Percentiles rank a stretch among this genome's conserved stretches.
Conservation (phyloP, 768 basidiomycete genomes). For the Scleroderma bovista region DNA sequence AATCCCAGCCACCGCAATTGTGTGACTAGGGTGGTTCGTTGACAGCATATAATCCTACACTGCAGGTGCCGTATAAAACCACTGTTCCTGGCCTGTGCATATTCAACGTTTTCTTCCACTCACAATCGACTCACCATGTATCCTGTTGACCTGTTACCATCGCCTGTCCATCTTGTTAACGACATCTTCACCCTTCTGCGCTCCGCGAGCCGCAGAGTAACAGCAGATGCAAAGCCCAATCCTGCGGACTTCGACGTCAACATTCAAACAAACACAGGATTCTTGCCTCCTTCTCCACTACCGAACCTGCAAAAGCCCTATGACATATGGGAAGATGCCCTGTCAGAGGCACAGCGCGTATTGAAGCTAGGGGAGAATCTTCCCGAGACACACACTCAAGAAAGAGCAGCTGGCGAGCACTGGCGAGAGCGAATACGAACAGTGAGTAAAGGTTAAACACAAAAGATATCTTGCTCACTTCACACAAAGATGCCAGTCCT, state of each 20-base stretch:
- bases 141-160: slow-evolving; percentile 41
- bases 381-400: slow-evolving; percentile 40
- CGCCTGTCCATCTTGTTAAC: slow-evolving; percentile 46
- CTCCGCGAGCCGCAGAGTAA: slow-evolving; percentile 30
- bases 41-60: slow-evolving; percentile 21
- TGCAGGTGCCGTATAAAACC: slow-evolving; percentile 27
- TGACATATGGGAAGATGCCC: slow-evolving; percentile 66
- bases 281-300: slow-evolving; percentile 69
- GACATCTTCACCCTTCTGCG: slow-evolving; percentile 43
- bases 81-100: not conserved
- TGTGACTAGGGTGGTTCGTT: slow-evolving; percentile 30
- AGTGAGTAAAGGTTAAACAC: slow-evolving; percentile 40
- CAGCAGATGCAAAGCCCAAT: slow-evolving; percentile 29
- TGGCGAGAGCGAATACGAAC: slow-evolving; percentile 64
- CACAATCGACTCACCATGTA: slow-evolving; percentile 17
- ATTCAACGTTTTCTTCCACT: slow-evolving; percentile 4
- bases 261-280: slow-evolving; percentile 56
- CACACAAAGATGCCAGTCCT: slow-evolving; percentile 64
- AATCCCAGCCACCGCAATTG: slow-evolving; percentile 25
- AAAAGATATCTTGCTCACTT: slow-evolving; percentile 9
- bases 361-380: slow-evolving; percentile 56
- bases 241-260: slow-evolving; percentile 50
- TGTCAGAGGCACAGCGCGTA: slow-evolving; percentile 46
- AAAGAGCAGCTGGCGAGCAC: slow-evolving; percentile 48
- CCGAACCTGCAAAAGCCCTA: slow-evolving; percentile 50